phyloP scores from a whole-genome alignment of 176 grass and related monocot genomes.

The Eremochloa ophiuroides region DNA sequence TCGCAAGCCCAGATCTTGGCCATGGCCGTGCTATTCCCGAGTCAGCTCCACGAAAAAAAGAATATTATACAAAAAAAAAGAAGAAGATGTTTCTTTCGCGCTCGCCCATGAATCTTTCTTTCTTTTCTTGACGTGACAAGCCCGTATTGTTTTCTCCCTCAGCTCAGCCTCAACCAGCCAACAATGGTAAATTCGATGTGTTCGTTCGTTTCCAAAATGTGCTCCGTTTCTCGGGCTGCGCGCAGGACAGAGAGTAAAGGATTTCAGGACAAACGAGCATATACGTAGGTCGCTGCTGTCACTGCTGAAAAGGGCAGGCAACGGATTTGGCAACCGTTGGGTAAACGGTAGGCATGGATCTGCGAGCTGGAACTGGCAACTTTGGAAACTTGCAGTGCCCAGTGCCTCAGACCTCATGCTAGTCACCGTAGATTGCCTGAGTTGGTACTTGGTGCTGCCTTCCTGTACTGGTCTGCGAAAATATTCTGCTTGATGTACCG shows the following conservation, averaged over 20 bases:
- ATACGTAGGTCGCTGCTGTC: slow-evolving; percentile 26
- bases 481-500: slow-evolving; percentile 25
- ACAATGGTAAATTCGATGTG: slow-evolving; percentile 18
- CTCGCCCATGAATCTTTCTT: slow-evolving; percentile 10
- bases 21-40: background rate
- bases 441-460: background rate
- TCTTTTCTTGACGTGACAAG: slow-evolving; percentile 43
- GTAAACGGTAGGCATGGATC: slow-evolving; percentile 35
- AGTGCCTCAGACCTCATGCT: background rate
- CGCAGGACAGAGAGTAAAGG: background rate
- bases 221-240: slow-evolving; percentile 14
- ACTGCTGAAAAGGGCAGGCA: slow-evolving; percentile 38
- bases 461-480: slow-evolving; percentile 25
- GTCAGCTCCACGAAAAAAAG: background rate
- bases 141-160: background rate
- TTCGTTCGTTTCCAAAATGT: slow-evolving; percentile 18
- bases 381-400: slow-evolving; percentile 24
- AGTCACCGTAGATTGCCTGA: slow-evolving; percentile 30
- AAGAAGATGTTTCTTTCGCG: background rate
- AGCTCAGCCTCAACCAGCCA: background rate
- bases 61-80: background rate
- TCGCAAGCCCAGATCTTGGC: slow-evolving; percentile 36
- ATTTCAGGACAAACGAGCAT: slow-evolving; percentile 13
- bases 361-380: slow-evolving; percentile 42
- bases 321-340: slow-evolving; percentile 28